A percentile compares a stretch with the other conserved stretches of the same genome.
phyloP scores from a whole-genome alignment of 2,329 filamentous ascomycete species.

The Calycina herbarum region DNA sequence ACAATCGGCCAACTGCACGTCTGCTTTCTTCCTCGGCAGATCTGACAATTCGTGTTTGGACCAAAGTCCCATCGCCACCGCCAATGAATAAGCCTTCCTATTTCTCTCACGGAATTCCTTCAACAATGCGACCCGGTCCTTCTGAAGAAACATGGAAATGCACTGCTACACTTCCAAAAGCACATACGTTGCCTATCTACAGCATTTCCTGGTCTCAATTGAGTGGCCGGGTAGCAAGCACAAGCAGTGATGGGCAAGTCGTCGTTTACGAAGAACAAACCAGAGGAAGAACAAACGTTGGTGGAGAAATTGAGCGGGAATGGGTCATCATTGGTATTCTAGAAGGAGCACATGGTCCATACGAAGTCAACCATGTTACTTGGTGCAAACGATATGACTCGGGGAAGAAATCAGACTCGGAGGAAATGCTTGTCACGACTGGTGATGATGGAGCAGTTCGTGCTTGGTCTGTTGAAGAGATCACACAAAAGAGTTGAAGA shows the following conservation, averaged over 20 bases:
- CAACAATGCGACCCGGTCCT: constrained; percentile 73
- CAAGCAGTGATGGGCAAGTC: constrained; percentile 82
- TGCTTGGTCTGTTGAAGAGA: constrained; percentile 66
- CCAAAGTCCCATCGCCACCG: constrained; percentile 44
- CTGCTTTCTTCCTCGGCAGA: constrained; percentile 87
- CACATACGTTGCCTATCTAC: constrained; percentile 81
- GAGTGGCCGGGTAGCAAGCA: constrained; percentile 79
- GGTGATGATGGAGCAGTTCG: constrained; percentile 89
- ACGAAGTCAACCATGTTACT: constrained; percentile 87
- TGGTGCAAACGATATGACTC: constrained; percentile 82
- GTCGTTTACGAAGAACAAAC: constrained; percentile 71
- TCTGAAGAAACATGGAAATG: constrained; percentile 83
- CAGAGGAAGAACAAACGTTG: constrained; percentile 31
- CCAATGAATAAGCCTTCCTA: constrained; percentile 32
- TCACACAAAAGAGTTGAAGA: not conserved
- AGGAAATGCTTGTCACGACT: constrained; percentile 87
- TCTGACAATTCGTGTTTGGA: constrained; percentile 76
- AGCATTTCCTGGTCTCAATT: constrained; percentile 78
- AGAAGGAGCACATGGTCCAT: constrained; percentile 80
- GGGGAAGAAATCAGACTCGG: constrained; percentile 55
- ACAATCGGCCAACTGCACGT: constrained; percentile 51
- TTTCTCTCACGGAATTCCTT: constrained; percentile 64
- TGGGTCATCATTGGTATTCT: constrained; percentile 74
- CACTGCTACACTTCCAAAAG: constrained; percentile 70
- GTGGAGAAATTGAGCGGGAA: constrained; percentile 44